Evolutionary conservation across 768 basidiomycete genomes (phyloP), one percentile per base, ranked within the genome.

Genomic region (Amanita molliuscula): DNA sequence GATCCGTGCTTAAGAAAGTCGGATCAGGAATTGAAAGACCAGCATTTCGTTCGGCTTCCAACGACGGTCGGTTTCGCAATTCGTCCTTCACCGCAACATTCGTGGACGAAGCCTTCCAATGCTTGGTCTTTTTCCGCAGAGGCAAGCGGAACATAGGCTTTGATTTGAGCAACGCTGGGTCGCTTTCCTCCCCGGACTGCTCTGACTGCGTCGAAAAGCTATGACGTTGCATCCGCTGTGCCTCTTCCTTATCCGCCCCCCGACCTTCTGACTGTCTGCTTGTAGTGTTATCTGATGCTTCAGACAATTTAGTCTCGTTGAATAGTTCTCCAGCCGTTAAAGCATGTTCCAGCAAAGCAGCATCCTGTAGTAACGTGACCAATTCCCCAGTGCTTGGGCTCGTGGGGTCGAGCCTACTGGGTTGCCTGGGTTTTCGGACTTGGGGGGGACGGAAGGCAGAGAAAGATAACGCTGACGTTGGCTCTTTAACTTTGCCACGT

Each of bases 371-470:
- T 42, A 85, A 62, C 28, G 67, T 61, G 3, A 76, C 70, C 49
- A 85, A 58, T 41, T 84, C 82, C 2, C 73, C 74, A 28, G 55
- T 64, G 6, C 72, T 75, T 28, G 78, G 77, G 57, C 70, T 80
- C 21, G 67, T 18, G 2, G 74, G 69, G 5, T 74, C 67, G 26
- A 63, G 13, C 48, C 60, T 56, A 20, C 61, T 59, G 15, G 63
- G 63, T 25, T 61, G 64, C 50, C 67, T 67, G 6, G 54, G 47
- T 47, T 56, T 62, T 48, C 54, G 59, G 46, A 55, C 13, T 44
- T 64, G 66, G 25, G 67, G 65, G 7, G 65, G 60, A 40, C 56
- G 56, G 1, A 68, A 67, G 9, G 59, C 16, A 25, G 57, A 48
- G 16, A 59, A 56, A 33, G 61, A 53, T 5, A 62, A 41, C 1